Evolutionary conservation across 2,329 filamentous ascomycete genomes (phyloP).

Genomic region (Penicillium sp.): DNA sequence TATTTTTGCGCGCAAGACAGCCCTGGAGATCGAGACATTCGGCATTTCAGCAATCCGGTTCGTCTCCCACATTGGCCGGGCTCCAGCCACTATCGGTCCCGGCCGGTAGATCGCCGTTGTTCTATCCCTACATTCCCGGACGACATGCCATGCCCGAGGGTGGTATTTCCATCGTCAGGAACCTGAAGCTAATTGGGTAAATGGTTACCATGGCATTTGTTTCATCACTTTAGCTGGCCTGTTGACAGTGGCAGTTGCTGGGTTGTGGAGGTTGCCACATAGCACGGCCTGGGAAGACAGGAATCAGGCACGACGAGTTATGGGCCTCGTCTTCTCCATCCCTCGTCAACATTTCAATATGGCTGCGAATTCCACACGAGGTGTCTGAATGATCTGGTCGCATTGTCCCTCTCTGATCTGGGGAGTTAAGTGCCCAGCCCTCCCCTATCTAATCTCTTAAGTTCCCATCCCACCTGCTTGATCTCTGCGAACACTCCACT

Average conservation of each 20-base stretch:
- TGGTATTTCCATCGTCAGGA: conserved; percentile 1
- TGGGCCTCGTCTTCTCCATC: conserved; percentile 8
- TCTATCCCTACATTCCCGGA: conserved; percentile 21
- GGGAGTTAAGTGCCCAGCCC: conserved; percentile 17
- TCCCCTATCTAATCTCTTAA: conserved; percentile 6
- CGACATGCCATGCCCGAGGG: conserved; percentile 13
- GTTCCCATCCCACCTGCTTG: background rate
- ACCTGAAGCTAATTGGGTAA: background rate
- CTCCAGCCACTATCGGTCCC: background rate
- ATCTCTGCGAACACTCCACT: background rate
- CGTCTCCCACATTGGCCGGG: background rate
- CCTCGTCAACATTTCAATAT: background rate
- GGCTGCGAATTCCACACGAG: conserved; percentile 14
- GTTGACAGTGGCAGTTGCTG: background rate
- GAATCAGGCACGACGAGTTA: background rate
- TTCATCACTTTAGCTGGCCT: background rate
- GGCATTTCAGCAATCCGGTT: conserved; percentile 4
- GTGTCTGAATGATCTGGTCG: conserved; percentile 16
- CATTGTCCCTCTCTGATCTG: conserved; percentile 5
- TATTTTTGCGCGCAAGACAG: background rate
- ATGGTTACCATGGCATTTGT: conserved; percentile 11
- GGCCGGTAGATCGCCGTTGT: background rate
- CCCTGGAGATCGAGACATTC: background rate
- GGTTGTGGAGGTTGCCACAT: conserved; percentile 4
- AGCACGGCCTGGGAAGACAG: background rate